Percentiles rank a stretch among this genome's conserved stretches.
Evolutionary conservation across 2,329 filamentous ascomycete genomes (phyloP).

Genomic region (Fusarium austroafricanum): DNA sequence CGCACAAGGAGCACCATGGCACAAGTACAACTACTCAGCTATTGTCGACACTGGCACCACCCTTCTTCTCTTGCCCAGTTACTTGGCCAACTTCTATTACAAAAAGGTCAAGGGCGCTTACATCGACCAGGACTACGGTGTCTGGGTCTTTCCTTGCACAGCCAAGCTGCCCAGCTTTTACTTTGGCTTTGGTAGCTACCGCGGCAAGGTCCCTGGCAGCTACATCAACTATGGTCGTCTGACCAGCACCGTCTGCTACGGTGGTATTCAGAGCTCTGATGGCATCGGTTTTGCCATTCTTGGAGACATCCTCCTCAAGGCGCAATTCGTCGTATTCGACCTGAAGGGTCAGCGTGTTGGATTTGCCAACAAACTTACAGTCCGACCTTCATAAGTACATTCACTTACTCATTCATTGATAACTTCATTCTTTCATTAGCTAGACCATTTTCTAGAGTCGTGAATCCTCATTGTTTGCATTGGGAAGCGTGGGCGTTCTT

Average conservation of each 20-base stretch:
- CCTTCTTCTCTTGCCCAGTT: constrained; percentile 68
- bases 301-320: constrained; percentile 57
- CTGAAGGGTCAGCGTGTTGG: constrained; percentile 49
- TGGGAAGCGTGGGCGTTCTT: constrained; percentile 40
- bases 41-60: constrained; percentile 80
- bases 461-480: constrained; percentile 27
- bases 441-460: not conserved
- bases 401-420: not conserved
- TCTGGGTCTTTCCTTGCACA: constrained; percentile 69
- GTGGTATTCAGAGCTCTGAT: constrained; percentile 54
- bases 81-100: constrained; percentile 70
- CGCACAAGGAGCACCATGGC: constrained; percentile 50
- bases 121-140: constrained; percentile 59
- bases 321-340: constrained; percentile 59
- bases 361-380: constrained; percentile 54
- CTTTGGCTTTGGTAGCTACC: constrained; percentile 51
- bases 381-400: not conserved
- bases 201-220: constrained; percentile 51
- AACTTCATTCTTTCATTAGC: not conserved
- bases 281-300: constrained; percentile 55
- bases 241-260: constrained; percentile 49
- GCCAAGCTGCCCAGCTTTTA: constrained; percentile 59
- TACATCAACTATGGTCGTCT: constrained; percentile 54
- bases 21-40: constrained; percentile 55
- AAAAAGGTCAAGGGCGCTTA: constrained; percentile 62